Evolutionary conservation across 2,329 filamentous ascomycete genomes (phyloP), one percentile per base, ranked within the genome.

Genomic region (Setomelanomma holmii): DNA sequence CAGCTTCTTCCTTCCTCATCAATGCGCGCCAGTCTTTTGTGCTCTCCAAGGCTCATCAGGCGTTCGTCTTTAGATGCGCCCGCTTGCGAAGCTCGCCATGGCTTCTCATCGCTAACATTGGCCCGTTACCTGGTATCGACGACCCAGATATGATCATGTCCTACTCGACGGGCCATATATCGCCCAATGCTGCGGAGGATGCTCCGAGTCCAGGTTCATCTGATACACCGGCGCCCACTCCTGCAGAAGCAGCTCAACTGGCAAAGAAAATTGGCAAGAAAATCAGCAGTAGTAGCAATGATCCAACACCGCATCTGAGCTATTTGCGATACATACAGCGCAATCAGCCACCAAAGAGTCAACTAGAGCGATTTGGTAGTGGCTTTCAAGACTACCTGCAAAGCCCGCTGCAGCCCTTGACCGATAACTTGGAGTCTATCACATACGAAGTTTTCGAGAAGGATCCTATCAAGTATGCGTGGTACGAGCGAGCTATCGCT

Each of bases 401-500:
- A 74, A 93, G 93, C 1, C 95, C 95, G 2, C 80, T 99, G 35
- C 96, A 99, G 73, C 95, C 95, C 0, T 82, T 99, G 12, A 93
- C 93, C 0, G 95, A 99, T 74, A 99, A 99, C 64, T 82, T 99
- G 12, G 96, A 99, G 73, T 96, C 92, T 40, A 90, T 96, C 36
- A 99, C 95, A 0, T 99, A 99, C 74, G 95, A 99, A 72, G 93
- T 98, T 2, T 99, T 99, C 67, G 95, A 99, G 74, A 96, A 96
- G 63, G 96, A 99, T 60, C 95, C 95, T 0, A 90, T 99, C 76
- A 99, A 99, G 76, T 99, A 99, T 72, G 87, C 92, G 59, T 96
- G 93, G 82, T 99, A 99, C 71, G 92, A 98, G 73, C 82, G 84
- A 40, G 95, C 95, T 12, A 89, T 96, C 50, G 85, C 86, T 4